Conservation (phyloP, 148 eudicot genomes). For the Rhododendron williamsianum region DNA sequence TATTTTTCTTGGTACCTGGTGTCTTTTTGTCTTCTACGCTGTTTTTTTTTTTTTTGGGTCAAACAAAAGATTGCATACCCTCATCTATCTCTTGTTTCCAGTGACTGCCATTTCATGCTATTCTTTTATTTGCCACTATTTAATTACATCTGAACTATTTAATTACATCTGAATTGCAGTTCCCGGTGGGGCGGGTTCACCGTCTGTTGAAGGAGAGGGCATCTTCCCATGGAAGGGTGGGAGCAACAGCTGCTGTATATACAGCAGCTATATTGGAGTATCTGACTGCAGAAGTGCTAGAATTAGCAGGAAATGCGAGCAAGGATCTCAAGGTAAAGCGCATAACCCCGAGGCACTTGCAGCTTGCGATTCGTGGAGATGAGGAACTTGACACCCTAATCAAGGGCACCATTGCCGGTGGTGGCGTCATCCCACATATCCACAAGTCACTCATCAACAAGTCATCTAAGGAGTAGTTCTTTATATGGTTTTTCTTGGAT, state of each 20-base stretch:
- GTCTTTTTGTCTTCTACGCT: background rate
- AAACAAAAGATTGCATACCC: background rate
- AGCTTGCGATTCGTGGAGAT: constrained; percentile 18
- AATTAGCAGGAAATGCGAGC: constrained; percentile 18
- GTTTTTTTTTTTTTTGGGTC: background rate
- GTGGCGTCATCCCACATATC: constrained; percentile 16
- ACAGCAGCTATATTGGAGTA: constrained; percentile 17
- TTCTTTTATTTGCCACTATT: background rate
- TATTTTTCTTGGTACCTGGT: background rate
- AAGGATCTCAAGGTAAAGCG: constrained; percentile 18
- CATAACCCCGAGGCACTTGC: constrained; percentile 19
- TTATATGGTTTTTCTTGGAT: background rate
- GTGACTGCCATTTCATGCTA: background rate
- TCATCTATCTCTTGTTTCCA: background rate
- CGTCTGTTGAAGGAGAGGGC: constrained; percentile 18
- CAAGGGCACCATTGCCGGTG: constrained; percentile 15
- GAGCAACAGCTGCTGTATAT: constrained; percentile 17
- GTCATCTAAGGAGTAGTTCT: constrained; percentile 9
- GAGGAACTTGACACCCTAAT: constrained; percentile 15
- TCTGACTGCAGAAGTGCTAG: constrained; percentile 17
- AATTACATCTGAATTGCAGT: constrained; percentile 3
- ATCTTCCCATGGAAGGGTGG: constrained; percentile 11
- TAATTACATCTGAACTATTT: background rate
- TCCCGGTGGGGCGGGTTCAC: constrained; percentile 22
- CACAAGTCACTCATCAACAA: constrained; percentile 19